Conservation (phyloP, 495 filamentous ascomycete species). For the Aspergillus sclerotiicarbonarius region DNA sequence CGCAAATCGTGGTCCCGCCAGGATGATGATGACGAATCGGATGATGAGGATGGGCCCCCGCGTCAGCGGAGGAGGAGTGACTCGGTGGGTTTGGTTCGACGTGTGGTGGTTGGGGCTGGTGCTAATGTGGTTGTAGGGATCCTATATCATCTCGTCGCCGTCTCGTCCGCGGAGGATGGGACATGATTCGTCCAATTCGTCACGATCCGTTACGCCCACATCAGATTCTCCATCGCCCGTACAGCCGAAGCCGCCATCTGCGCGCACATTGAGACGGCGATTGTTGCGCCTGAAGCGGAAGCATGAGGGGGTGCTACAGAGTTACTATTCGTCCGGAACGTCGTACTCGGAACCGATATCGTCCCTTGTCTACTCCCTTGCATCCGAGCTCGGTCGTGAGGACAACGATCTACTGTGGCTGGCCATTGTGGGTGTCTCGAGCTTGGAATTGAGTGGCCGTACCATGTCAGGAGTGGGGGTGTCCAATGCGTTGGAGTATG, state of each 20-base stretch:
- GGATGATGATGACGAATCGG: constrained; percentile 67
- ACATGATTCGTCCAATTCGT: constrained; percentile 45
- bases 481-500: constrained; percentile 54
- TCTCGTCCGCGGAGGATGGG: constrained; percentile 36
- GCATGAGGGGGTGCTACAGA: constrained; percentile 66
- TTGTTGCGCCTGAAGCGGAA: constrained; percentile 72
- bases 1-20: constrained; percentile 81
- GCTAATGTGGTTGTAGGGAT: constrained; percentile 54
- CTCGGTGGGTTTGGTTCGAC: constrained; percentile 56
- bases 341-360: constrained; percentile 95
- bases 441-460: constrained; percentile 86
- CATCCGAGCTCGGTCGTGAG: constrained; percentile 91
- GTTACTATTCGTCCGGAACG: constrained; percentile 81
- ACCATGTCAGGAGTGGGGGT: constrained; percentile 77
- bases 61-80: constrained; percentile 80
- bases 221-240: constrained; percentile 56
- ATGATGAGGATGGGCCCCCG: constrained; percentile 63
- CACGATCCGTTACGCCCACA: constrained; percentile 44
- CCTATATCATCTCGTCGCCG: constrained; percentile 50
- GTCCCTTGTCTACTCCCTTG: constrained; percentile 87
- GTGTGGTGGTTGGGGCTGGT: background rate
- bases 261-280: constrained; percentile 64
- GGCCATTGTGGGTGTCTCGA: constrained; percentile 86
- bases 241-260: constrained; percentile 61
- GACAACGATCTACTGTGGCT: constrained; percentile 97